A percentile compares a stretch with the other conserved stretches of the same genome.
These are phyloP conservation scores for Nyctanthes arbortristis DNA, from an alignment of 257 asterid genomes.

Conservation along the genomic window DNA sequence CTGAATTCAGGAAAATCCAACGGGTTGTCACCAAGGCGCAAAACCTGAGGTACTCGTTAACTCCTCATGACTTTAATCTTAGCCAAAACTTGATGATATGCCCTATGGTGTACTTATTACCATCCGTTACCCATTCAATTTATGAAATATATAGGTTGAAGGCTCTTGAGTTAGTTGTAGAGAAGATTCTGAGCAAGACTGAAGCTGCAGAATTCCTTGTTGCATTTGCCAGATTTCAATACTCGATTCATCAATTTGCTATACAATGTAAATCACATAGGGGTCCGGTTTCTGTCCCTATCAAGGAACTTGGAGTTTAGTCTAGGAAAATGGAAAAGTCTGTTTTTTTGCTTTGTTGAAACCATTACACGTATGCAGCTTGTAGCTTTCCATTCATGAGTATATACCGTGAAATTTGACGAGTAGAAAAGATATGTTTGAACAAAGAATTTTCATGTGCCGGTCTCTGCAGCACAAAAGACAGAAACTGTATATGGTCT, in stretches of 20 bases:
- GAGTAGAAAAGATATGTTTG: neutral
- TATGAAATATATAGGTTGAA: conserved; percentile 44
- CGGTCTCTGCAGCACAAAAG: neutral
- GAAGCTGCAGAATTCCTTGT: conserved; percentile 86
- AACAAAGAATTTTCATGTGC: no score
- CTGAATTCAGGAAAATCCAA: conserved; percentile 70
- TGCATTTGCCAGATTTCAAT: conserved; percentile 69
- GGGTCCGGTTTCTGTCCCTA: conserved; percentile 30
- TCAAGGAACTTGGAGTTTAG: conserved; percentile 29
- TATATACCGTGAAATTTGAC: neutral
- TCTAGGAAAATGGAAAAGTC: neutral
- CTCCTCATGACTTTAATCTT: neutral
- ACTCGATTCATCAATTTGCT: conserved; percentile 53
- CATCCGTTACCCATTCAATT: neutral
- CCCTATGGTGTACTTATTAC: neutral
- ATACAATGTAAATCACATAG: conserved; percentile 34
- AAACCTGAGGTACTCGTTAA: conserved; percentile 49
- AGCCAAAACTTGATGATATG: neutral
- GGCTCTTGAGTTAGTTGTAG: conserved; percentile 59
- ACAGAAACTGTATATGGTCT: neutral
- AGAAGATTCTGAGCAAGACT: conserved; percentile 63
- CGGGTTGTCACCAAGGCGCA: conserved; percentile 75
- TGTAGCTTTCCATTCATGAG: neutral
- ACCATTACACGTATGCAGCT: neutral
- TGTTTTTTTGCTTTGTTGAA: neutral